phyloP scores from a whole-genome alignment of 306 rosid genomes.

The Vigna unguiculata region DNA sequence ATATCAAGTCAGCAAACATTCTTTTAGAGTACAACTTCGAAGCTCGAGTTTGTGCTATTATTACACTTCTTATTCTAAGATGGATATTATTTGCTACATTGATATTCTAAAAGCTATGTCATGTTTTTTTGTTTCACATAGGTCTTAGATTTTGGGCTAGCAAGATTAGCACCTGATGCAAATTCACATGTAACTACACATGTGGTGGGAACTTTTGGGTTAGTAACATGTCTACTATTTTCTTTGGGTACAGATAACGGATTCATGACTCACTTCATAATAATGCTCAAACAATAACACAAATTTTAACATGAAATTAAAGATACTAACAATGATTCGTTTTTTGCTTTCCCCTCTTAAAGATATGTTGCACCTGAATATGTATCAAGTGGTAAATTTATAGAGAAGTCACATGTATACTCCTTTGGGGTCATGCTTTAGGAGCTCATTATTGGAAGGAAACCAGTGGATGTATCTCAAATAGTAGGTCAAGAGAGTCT shows the following conservation, averaged over 20 bases:
- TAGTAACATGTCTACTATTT: background rate
- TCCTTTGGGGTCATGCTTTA: slow-evolving; percentile 65
- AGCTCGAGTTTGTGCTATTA: slow-evolving; percentile 10
- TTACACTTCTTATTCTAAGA: background rate
- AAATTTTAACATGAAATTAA: background rate
- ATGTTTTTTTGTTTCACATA: background rate
- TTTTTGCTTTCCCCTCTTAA: background rate
- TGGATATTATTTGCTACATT: background rate
- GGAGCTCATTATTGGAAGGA: slow-evolving; percentile 75
- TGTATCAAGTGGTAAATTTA: slow-evolving; percentile 63
- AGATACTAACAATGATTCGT: background rate
- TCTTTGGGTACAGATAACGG: background rate
- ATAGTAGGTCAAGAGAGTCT: slow-evolving; percentile 17
- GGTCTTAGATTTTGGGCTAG: slow-evolving; percentile 21
- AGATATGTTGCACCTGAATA: slow-evolving; percentile 71
- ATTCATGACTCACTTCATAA: background rate
- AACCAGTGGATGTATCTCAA: slow-evolving; percentile 60
- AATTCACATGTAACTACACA: slow-evolving; percentile 4
- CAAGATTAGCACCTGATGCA: slow-evolving; percentile 12
- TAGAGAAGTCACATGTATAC: slow-evolving; percentile 12
- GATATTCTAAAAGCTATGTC: background rate
- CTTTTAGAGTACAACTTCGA: slow-evolving; percentile 11
- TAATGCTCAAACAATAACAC: background rate
- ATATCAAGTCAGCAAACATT: slow-evolving; percentile 18
- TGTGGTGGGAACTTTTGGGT: slow-evolving; percentile 21